Evolutionary conservation across 768 basidiomycete species (phyloP), one percentile per base, ranked within the genome.

Genomic region (Boletus rubescentipes): DNA sequence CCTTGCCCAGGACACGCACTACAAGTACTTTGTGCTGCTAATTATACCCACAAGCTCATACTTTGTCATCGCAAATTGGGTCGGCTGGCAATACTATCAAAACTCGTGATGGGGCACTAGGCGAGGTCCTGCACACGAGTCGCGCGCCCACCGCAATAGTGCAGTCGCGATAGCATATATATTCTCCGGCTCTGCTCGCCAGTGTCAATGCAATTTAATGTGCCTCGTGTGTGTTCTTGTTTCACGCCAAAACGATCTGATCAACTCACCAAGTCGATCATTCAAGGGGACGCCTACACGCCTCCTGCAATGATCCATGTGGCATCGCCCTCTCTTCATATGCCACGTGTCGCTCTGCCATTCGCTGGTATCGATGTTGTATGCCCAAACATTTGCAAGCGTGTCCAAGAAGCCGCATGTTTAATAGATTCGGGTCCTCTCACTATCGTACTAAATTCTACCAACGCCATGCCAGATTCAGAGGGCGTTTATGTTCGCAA

Each of bases 51-150:
- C 86, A 9, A 83, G 79, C 10, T 78, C 87, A 37, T 94, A 92
- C 72, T 96, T 94, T 70, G 89, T 93, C 49, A 98, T 98, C 63
- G 93, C 93, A 38, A 98, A 98, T 65, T 98, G 96, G 96, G 91
- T 96, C 36, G 95, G 95, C 38, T 98, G 94, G 93, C 93, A 98
- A 70, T 97, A 93, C 71, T 98, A 92, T 68, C 84, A 89, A 40
- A 93, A 94, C 70, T 92, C 93, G 11, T 95, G 71, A 82, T 38
- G 21, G 45, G 14, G 15, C 21, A 9, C 34, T 26, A 26, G 26
- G 26, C 9, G n/a, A n/a, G n/a, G n/a, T n/a, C 38, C 39, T 14
- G 26, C 6, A 50, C 57, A 55, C 54, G 57, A 36, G 29, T 50
- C 37, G 42, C 20, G 30, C 20, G 26, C 36, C 32, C 47, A 39